Evolutionary conservation across 2,329 filamentous ascomycete species (phyloP).

Genomic region (Aspergillus proliferans): DNA sequence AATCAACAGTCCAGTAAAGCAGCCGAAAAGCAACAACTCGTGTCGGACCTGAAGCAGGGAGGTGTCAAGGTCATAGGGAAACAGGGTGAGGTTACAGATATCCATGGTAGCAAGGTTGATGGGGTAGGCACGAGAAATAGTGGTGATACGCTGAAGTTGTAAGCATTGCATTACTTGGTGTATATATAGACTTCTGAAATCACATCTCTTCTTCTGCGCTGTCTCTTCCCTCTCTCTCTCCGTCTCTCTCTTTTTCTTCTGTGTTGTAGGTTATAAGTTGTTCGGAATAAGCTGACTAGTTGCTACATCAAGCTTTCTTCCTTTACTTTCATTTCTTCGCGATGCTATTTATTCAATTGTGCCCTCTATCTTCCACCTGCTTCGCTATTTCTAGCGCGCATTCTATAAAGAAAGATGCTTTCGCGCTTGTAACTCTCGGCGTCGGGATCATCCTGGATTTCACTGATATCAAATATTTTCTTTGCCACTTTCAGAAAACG

Average conservation of each 20-base stretch:
- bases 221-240: background rate
- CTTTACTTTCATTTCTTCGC: too few relatives aligned
- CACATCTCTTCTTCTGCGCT: background rate
- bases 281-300: too few relatives aligned
- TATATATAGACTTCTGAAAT: background rate
- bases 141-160: slow-evolving; percentile 32
- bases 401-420: slow-evolving; percentile 34
- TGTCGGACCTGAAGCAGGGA: slow-evolving; percentile 70
- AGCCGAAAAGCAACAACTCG: slow-evolving; percentile 48
- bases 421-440: slow-evolving; percentile 30
- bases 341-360: background rate
- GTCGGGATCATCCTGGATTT: slow-evolving; percentile 52
- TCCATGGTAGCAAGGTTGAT: slow-evolving; percentile 71
- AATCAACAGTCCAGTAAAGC: slow-evolving; percentile 42
- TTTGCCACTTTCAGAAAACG: slow-evolving; percentile 66
- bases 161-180: slow-evolving; percentile 2
- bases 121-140: slow-evolving; percentile 22
- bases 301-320: too few relatives aligned
- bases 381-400: slow-evolving; percentile 21
- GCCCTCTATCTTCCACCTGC: background rate
- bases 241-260: background rate
- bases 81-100: slow-evolving; percentile 76
- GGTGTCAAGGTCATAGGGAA: slow-evolving; percentile 88
- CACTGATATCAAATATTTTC: slow-evolving; percentile 59
- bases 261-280: background rate